Evolutionary conservation across 2,329 filamentous ascomycete genomes (phyloP).

Genomic region (Cordyceps fumosorosea): DNA sequence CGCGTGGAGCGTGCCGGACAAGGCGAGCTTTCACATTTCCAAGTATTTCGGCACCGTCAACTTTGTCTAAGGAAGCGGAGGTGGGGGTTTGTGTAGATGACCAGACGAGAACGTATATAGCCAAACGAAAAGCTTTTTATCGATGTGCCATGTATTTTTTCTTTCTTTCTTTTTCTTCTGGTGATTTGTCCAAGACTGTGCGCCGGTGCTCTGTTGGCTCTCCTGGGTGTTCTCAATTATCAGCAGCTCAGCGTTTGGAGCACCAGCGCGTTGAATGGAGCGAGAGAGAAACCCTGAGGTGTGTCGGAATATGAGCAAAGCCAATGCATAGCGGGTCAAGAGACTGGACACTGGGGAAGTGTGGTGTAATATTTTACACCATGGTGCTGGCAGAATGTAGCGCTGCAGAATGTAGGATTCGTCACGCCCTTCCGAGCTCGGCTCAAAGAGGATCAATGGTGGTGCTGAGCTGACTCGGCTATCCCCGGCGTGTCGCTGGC

Average conservation of each 20-base stretch:
- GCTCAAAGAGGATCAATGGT: neutral
- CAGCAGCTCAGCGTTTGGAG: no score
- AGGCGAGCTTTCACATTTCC: slow-evolving; percentile 42
- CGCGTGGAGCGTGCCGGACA: slow-evolving; percentile 39
- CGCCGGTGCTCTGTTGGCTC: no score
- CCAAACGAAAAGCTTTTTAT: no score
- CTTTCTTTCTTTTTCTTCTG: no score
- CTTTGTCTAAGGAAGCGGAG: slow-evolving; percentile 25
- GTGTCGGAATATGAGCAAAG: no score
- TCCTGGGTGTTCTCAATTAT: no score
- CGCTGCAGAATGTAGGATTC: neutral
- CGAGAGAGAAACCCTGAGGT: no score
- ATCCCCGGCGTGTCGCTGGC: slow-evolving; percentile 9
- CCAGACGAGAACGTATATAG: no score
- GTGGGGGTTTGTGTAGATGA: neutral
- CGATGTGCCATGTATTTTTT: no score
- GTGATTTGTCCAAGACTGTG: no score
- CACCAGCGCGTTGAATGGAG: no score
- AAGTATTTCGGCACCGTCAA: slow-evolving; percentile 36
- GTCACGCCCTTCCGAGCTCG: neutral
- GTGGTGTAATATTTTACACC: neutral
- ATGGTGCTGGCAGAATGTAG: no score
- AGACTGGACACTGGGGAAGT: neutral
- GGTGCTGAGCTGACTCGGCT: neutral
- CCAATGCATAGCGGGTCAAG: neutral